Evolutionary conservation across 1,139 yeast genomes (phyloP).

Genomic region (Scheffersomyces titani): DNA sequence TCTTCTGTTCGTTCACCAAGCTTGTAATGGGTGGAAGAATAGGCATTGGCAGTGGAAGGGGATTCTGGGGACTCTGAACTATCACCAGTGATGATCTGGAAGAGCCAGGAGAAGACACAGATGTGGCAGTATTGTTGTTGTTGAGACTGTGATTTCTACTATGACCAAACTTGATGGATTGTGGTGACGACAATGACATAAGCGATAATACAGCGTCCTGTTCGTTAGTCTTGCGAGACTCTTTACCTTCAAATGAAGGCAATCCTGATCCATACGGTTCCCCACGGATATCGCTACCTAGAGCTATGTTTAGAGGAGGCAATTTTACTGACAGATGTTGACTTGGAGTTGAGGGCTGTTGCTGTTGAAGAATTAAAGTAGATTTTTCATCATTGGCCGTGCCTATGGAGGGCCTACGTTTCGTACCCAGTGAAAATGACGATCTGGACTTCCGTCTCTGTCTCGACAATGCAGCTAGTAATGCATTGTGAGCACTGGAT

Average conservation of each 20-base stretch:
- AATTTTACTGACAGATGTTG: conserved; percentile 14
- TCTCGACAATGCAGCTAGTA: conserved; percentile 41
- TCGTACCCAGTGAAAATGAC: conserved; percentile 14
- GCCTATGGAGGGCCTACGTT: conserved; percentile 6
- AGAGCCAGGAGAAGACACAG: conserved; percentile 19
- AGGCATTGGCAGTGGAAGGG: conserved; percentile 13
- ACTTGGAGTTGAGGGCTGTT: not conserved
- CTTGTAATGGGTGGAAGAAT: conserved; percentile 38
- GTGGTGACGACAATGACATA: conserved; percentile 49
- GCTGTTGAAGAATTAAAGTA: conserved; percentile 2
- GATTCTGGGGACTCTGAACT: conserved; percentile 5
- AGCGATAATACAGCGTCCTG: conserved; percentile 48
- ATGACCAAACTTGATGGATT: conserved; percentile 33
- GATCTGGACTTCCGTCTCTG: conserved; percentile 25
- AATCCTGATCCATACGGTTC: not conserved
- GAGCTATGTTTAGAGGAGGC: conserved; percentile 35
- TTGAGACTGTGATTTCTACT: conserved; percentile 33
- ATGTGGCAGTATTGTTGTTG: conserved; percentile 12
- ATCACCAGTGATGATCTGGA: conserved; percentile 20
- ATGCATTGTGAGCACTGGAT: conserved; percentile 46
- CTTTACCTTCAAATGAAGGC: not conserved
- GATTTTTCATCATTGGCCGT: not conserved
- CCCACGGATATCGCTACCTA: conserved; percentile 7
- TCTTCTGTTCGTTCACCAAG: conserved; percentile 17
- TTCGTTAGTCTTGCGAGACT: conserved; percentile 22